Evolutionary conservation across 257 asterid genomes (phyloP).

Genomic region (Fraxinus cuspidata): DNA sequence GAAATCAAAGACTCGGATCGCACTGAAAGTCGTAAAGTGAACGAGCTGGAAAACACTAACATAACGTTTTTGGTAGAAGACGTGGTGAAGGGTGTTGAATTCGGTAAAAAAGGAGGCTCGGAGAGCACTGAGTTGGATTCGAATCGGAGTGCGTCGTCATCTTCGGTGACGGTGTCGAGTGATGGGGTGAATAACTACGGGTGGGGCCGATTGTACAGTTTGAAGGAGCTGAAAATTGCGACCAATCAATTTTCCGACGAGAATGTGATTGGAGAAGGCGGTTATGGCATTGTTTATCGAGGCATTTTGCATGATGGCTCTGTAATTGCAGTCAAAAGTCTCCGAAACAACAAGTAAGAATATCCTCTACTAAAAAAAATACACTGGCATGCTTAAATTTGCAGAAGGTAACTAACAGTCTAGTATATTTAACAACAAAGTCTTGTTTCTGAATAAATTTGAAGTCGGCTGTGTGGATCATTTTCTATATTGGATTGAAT

Average conservation of each 20-base stretch:
- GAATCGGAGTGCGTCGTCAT: slow-evolving; percentile 44
- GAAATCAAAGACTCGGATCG: slow-evolving; percentile 42
- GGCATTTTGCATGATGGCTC: slow-evolving; percentile 28
- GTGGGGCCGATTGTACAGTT: slow-evolving; percentile 45
- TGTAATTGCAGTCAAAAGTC: slow-evolving; percentile 28
- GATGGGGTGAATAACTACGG: slow-evolving; percentile 42
- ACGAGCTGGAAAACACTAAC: slow-evolving; percentile 33
- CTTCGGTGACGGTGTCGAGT: slow-evolving; percentile 37
- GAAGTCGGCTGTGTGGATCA: neutral
- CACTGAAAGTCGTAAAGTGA: slow-evolving; percentile 20
- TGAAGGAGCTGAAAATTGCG: slow-evolving; percentile 27
- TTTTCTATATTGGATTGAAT: slow-evolving; percentile 3
- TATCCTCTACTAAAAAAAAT: neutral
- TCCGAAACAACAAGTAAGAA: slow-evolving; percentile 26
- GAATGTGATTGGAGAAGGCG: slow-evolving; percentile 34
- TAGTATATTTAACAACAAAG: neutral
- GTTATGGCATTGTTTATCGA: slow-evolving; percentile 33
- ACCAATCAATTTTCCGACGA: slow-evolving; percentile 17
- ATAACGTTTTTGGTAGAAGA: slow-evolving; percentile 47
- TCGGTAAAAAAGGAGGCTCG: slow-evolving; percentile 51
- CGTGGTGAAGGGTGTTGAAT: slow-evolving; percentile 38
- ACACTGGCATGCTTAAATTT: neutral
- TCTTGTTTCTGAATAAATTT: neutral
- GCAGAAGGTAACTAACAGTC: neutral
- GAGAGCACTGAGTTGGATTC: slow-evolving; percentile 47